phyloP scores from a whole-genome alignment of 2,329 filamentous ascomycete genomes.

The Clonostachys rhizophaga region DNA sequence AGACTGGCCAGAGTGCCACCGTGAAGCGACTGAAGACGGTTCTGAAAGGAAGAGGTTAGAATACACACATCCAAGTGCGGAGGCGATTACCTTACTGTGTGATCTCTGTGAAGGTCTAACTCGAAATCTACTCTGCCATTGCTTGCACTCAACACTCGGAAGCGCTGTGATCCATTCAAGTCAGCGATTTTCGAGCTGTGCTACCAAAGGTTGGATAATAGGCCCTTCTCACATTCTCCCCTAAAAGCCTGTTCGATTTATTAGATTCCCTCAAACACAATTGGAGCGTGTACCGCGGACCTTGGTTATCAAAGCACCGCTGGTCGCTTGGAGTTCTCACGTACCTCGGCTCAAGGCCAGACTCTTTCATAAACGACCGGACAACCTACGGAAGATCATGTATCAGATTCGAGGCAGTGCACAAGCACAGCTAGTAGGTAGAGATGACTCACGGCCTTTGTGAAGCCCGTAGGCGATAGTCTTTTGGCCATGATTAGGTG shows the following conservation, averaged over 20 bases:
- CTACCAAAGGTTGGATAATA: rapidly evolving
- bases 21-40: constrained; percentile 71
- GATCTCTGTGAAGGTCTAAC: constrained; percentile 67
- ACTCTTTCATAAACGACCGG: constrained; percentile 80
- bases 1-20: constrained; percentile 77
- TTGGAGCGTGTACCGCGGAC: too few species aligned
- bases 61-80: background rate
- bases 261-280: background rate
- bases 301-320: too few species aligned
- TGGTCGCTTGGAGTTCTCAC: constrained; percentile 5
- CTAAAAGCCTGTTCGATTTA: constrained; percentile 5
- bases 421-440: too few species aligned
- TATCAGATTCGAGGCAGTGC: background rate
- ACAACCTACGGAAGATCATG: constrained; percentile 55
- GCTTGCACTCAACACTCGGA: constrained; percentile 60
- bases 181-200: too few species aligned
- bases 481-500: constrained; percentile 17
- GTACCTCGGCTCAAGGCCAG: constrained; percentile 84
- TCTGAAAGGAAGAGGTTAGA: constrained; percentile 36
- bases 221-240: constrained; percentile 2
- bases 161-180: constrained; percentile 39
- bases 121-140: constrained; percentile 72
- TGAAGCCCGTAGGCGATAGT: constrained; percentile 24
- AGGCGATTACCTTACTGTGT: constrained; percentile 54
- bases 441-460: constrained; percentile 19